Percentiles rank a stretch among this genome's conserved stretches.
Evolutionary conservation across 177 flowering plant species (phyloP).

Genomic region (Vitis hybrid): DNA sequence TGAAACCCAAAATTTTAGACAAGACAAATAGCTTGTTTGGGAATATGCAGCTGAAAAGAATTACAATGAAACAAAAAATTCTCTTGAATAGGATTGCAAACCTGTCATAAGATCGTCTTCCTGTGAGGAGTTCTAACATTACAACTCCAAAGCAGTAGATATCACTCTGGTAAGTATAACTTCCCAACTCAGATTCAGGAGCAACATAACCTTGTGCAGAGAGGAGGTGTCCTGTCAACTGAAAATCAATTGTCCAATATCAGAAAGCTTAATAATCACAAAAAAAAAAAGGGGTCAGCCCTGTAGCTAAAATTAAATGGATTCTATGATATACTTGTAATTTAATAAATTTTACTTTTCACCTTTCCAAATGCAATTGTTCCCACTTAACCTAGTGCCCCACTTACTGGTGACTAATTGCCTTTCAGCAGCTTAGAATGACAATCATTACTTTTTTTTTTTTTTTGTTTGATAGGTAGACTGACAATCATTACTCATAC

Average conservation of each 20-base stretch:
- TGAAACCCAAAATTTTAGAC: not conserved
- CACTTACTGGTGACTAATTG: too few species aligned
- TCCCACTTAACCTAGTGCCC: not conserved
- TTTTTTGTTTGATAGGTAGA: too few species aligned
- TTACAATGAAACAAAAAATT: not conserved
- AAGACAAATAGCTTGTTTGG: too few species aligned
- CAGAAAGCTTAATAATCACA: not conserved
- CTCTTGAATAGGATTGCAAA: constrained; percentile 13
- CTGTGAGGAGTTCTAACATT: constrained; percentile 73
- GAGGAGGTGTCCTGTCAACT: constrained; percentile 33
- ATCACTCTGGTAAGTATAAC: constrained; percentile 58
- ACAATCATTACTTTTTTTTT: too few species aligned
- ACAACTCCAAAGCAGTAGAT: constrained; percentile 76
- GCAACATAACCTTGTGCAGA: constrained; percentile 52
- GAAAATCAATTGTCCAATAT: constrained; percentile 6
- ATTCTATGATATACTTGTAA: not conserved
- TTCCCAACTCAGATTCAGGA: constrained; percentile 63
- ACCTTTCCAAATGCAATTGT: not conserved
- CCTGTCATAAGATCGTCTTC: constrained; percentile 66
- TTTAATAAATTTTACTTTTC: not conserved
- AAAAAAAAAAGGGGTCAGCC: not conserved
- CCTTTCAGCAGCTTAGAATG: too few species aligned
- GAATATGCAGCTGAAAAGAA: not conserved
- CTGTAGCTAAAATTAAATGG: not conserved
- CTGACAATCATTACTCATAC: too few species aligned